Evolutionary conservation across 2,329 filamentous ascomycete genomes (phyloP).

Genomic region (Nectriaceae sp.): DNA sequence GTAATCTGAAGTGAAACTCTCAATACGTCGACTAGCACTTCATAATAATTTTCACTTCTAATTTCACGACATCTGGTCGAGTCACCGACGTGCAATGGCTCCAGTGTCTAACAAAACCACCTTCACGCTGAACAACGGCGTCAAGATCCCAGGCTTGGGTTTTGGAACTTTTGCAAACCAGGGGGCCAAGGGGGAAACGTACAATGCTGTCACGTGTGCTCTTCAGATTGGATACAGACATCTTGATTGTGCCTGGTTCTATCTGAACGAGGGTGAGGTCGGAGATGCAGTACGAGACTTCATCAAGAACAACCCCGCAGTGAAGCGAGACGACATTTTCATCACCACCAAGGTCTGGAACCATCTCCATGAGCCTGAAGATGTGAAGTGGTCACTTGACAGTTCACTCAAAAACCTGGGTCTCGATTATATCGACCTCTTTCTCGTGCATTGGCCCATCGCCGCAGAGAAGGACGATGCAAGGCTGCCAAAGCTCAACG

Average conservation of each 20-base stretch:
- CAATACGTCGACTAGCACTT: background rate
- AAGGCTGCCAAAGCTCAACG: slow-evolving; percentile 44
- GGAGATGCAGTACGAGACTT: slow-evolving; percentile 43
- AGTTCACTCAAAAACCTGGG: slow-evolving; percentile 50
- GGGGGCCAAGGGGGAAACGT: slow-evolving; percentile 39
- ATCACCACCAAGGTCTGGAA: slow-evolving; percentile 65
- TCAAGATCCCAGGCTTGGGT: slow-evolving; percentile 62
- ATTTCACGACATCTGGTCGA: background rate
- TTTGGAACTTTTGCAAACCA: slow-evolving; percentile 71
- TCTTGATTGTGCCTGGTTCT: slow-evolving; percentile 51
- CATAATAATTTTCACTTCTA: background rate
- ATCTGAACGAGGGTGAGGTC: slow-evolving; percentile 46
- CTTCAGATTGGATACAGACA: slow-evolving; percentile 46
- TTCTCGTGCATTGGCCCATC: slow-evolving; percentile 52
- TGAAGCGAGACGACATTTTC: slow-evolving; percentile 43
- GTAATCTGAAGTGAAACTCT: background rate
- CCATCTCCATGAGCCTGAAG: slow-evolving; percentile 50
- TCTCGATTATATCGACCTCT: slow-evolving; percentile 55
- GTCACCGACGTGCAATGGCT: slow-evolving; percentile 13
- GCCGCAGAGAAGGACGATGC: slow-evolving; percentile 46
- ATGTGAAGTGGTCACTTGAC: slow-evolving; percentile 51
- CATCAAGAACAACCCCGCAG: slow-evolving; percentile 23
- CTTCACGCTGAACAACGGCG: slow-evolving; percentile 51
- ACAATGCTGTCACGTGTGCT: slow-evolving; percentile 41
- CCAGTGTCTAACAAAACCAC: slow-evolving; percentile 31